These are phyloP conservation scores for Prunus kanzakura DNA, from an alignment of 306 rosid genomes.

Conservation along the genomic window DNA sequence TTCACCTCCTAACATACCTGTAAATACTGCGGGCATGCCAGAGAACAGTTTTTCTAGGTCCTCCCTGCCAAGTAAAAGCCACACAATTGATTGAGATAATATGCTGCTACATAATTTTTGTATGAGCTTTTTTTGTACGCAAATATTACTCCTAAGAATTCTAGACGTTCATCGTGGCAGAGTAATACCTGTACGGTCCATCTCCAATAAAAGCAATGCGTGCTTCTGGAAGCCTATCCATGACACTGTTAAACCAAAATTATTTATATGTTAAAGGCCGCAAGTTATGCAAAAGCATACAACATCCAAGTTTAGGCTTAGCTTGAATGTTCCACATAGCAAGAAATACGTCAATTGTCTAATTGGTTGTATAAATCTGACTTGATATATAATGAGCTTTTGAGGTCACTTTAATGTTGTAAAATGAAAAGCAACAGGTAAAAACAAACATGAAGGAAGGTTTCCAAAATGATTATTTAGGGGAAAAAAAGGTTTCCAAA, in stretches of 20 bases:
- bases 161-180: slow-evolving; percentile 1
- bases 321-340: too few relatives aligned
- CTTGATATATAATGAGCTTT: too few relatives aligned
- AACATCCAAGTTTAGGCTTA: not conserved
- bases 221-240: slow-evolving; percentile 90
- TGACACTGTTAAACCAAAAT: slow-evolving; percentile 50
- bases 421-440: too few relatives aligned
- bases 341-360: not conserved
- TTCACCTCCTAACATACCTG: slow-evolving; percentile 95
- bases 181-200: slow-evolving; percentile 84
- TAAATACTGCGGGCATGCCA: slow-evolving; percentile 91
- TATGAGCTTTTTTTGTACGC: not conserved
- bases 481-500: too few relatives aligned
- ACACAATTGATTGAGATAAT: slow-evolving; percentile 1
- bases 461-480: too few relatives aligned
- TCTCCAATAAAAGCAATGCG: slow-evolving; percentile 92
- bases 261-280: slow-evolving; percentile 31
- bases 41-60: slow-evolving; percentile 84
- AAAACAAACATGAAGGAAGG: too few relatives aligned
- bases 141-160: not conserved
- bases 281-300: not conserved
- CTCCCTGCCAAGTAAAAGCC: slow-evolving; percentile 48
- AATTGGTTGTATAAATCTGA: too few relatives aligned
- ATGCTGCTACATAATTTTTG: not conserved
- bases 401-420: too few relatives aligned